Evolutionary conservation across 2,329 filamentous ascomycete species (phyloP), one percentile per base, ranked within the genome.

Genomic region (Nemania serpens): DNA sequence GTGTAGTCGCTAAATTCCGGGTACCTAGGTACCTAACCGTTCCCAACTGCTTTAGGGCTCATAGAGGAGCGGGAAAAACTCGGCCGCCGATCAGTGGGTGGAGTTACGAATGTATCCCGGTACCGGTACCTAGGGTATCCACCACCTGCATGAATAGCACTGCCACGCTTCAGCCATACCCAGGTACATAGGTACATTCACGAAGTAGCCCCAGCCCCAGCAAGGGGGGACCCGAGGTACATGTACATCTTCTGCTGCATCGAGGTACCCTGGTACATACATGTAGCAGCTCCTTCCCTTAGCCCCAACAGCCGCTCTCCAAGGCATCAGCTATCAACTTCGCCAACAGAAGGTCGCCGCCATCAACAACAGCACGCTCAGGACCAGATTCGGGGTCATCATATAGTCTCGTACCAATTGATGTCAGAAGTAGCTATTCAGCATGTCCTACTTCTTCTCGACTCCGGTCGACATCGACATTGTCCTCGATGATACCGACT

Each of bases 381-480:
- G 51, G 41, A 49, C 41, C 25, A 29, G 15, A 41, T 45, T 50
- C 49, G 22, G 17, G 33, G 17, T 51, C 45, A 18, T 34, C 55
- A 37, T 29, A 29, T 29, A 29, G 25, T 7, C 25, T 29, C 25
- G 25, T 34, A 51, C 37, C 20, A 36, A 7, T 63, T 63, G 56
- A 37, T 20, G 18, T 17, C 36, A 37, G 47, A 33, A 13, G 20
- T 15, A 33, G 37, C 37, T 60, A 55, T 52, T 62, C 58, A 68
- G 59, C 70, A 97, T 98, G 95, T 96, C 95, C 70, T 96, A 96
- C 81, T 96, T 96, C 82, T 99, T 98, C 82, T 93, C 93, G 70
- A 97, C 94, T 62, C 95, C 95, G 56, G 91, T 99, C 78, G 95
- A 99, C 79, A 99, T 99, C 81, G 95, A 99, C 81, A 90, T 99